A percentile compares a stretch with the other conserved stretches of the same genome.
phyloP scores from a whole-genome alignment of 2,329 filamentous ascomycete genomes.

The Fusarium marasasianum region DNA sequence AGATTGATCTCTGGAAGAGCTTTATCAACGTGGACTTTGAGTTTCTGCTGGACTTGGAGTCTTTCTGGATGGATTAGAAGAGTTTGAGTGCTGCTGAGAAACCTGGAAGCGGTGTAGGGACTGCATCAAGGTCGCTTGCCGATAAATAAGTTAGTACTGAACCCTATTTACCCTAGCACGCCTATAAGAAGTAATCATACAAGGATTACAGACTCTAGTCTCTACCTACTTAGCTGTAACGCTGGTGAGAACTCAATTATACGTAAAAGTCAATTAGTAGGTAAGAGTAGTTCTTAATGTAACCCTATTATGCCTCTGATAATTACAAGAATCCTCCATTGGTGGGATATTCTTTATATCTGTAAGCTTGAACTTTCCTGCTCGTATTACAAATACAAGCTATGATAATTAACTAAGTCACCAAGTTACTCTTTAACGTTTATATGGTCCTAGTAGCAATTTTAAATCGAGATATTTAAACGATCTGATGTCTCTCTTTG shows the following conservation, averaged over 20 bases:
- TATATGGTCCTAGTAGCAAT: neutral
- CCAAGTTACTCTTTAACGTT: neutral
- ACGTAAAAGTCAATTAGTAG: rapidly evolving
- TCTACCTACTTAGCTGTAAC: neutral
- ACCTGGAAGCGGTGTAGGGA: neutral
- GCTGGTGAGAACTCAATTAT: neutral
- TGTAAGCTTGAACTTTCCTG: neutral
- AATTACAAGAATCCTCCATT: neutral
- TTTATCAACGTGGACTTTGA: conserved; percentile 42
- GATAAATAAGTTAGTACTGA: no score
- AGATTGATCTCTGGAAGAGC: conserved; percentile 45
- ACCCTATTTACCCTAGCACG: no score
- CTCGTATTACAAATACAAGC: neutral
- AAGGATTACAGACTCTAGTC: no score
- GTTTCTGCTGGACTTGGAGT: conserved; percentile 32
- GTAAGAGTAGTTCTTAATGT: no score
- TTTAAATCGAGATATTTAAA: neutral
- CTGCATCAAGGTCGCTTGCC: neutral
- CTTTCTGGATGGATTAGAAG: conserved; percentile 33
- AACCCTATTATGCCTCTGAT: rapidly evolving
- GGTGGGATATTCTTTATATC: neutral
- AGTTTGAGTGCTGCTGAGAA: neutral
- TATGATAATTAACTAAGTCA: neutral
- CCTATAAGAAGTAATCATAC: no score
- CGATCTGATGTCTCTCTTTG: rapidly evolving